Conservation (phyloP, 306 rosid genomes). For the Acmispon strigosus region DNA sequence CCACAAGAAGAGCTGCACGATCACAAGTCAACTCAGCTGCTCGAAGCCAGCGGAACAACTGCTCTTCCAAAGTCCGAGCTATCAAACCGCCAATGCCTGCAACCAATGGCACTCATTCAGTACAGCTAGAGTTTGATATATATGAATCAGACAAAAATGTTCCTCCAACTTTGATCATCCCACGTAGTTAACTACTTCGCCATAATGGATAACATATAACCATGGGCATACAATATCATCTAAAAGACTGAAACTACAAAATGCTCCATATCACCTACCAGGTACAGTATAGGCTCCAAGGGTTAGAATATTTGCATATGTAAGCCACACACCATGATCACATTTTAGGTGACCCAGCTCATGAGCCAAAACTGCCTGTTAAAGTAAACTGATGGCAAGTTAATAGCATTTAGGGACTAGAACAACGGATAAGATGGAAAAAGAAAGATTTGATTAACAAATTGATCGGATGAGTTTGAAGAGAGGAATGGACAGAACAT, state of each 20-base stretch:
- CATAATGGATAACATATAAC: not conserved
- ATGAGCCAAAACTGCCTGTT: slow-evolving; percentile 97
- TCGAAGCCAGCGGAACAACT: slow-evolving; percentile 92
- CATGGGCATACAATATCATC: not conserved
- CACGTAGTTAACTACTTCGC: slow-evolving; percentile 8
- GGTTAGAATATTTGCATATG: slow-evolving; percentile 91
- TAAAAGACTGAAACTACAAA: not conserved
- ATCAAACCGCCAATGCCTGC: slow-evolving; percentile 86
- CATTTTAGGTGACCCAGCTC: slow-evolving; percentile 98
- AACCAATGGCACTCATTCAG: slow-evolving; percentile 13
- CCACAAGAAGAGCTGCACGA: slow-evolving; percentile 98
- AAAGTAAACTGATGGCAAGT: slow-evolving; percentile 24
- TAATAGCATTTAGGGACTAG: slow-evolving; percentile 6
- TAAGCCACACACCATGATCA: slow-evolving; percentile 97
- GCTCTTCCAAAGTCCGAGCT: slow-evolving; percentile 91
- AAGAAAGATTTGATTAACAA: not conserved
- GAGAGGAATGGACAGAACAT: not conserved
- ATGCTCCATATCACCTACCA: slow-evolving; percentile 46
- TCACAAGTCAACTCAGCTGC: slow-evolving; percentile 98
- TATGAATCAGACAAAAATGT: not conserved
- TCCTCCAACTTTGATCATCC: slow-evolving; percentile 3
- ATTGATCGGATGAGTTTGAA: not conserved
- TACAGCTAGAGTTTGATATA: not conserved
- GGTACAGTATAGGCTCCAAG: slow-evolving; percentile 86
- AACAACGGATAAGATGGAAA: not conserved